A percentile compares a stretch with the other conserved stretches of the same genome.
Conservation (phyloP, 306 rosid species). For the Vigna angularis region DNA sequence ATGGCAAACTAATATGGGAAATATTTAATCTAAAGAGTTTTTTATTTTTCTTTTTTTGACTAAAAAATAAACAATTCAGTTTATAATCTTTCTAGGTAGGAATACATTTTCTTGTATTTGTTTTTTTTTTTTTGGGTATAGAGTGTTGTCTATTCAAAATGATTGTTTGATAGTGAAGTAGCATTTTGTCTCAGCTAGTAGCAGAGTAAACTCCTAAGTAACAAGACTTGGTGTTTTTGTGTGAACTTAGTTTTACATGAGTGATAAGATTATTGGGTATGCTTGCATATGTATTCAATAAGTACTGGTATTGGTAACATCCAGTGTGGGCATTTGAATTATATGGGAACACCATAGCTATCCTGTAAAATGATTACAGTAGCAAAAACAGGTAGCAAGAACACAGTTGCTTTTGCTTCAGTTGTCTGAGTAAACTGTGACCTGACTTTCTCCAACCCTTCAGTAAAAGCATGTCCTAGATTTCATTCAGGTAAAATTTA, state of each 20-base stretch:
- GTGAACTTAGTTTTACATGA: neutral
- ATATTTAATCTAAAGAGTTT: neutral
- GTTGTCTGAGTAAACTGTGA: neutral
- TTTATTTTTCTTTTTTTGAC: neutral
- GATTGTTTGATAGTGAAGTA: neutral
- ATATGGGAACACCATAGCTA: neutral
- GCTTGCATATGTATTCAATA: neutral
- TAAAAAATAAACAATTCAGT: neutral
- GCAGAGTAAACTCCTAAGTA: neutral
- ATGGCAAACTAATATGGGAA: neutral
- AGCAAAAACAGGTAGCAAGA: neutral
- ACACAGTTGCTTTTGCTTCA: neutral
- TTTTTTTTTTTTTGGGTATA: too few relatives aligned
- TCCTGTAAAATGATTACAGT: neutral
- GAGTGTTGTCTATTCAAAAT: neutral
- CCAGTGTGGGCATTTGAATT: neutral
- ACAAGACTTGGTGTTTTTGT: neutral
- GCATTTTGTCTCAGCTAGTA: slow-evolving; percentile 1
- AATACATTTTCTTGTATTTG: neutral
- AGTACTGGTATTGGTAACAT: neutral
- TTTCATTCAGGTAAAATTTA: slow-evolving; percentile 1
- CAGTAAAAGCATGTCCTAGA: neutral
- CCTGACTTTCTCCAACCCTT: neutral
- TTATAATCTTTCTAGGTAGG: slow-evolving; percentile 13
- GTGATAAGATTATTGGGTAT: neutral